Base-by-base conservation (phyloP, 768 basidiomycete genomes). In the Lactarius akahatsu region DNA sequence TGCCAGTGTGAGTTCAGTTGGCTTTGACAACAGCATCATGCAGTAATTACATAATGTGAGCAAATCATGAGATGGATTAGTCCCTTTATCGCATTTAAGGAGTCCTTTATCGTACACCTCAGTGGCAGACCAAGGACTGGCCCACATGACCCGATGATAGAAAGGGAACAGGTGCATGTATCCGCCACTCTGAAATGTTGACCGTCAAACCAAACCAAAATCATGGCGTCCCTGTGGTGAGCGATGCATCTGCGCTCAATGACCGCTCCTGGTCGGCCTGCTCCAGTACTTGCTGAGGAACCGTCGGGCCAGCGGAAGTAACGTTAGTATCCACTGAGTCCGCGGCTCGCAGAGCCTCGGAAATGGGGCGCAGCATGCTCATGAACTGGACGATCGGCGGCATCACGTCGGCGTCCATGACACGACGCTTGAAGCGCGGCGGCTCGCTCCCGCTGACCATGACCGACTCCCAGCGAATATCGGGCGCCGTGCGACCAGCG, bases 341-440 rank as follows among this genome's bases (percentile, higher is more conserved):
- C 50, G 41, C 50, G 3, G 11, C 30, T 36, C 23, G 64, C 18
- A 45, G 10, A 3, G 2, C 34, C 40, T 60, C 64, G 13, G 54
- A 52, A 3, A 59, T 54, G 10, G 41, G 40, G n/a, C 59, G 59
- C 26, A 60, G 59, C 64, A 60, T 65, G 59, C 59, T 60, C 59
- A 60, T 60, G 30, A 65, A 18, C 41, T 56, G 59, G 5, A 43
- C 23, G 9, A 65, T 23, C 15, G 32, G 64, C 52, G 26, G n/a
- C 23, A 55, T 26, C 11, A 6, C 28, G 5, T 28, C 40, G 23
- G 58, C 52, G 6, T 56, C 40, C 64, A 65, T 56, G 26, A 60
- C 23, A 3, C 16, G 30, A 26, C 54, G 54, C 58, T 43, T 59
- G 28, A 59, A 64, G 15, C 38, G 34, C n/a, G 50, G 20, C 0